These are phyloP conservation scores for Pyrenochaeta sp. DNA, from an alignment of 2,329 filamentous ascomycete genomes.

Conservation along the genomic window DNA sequence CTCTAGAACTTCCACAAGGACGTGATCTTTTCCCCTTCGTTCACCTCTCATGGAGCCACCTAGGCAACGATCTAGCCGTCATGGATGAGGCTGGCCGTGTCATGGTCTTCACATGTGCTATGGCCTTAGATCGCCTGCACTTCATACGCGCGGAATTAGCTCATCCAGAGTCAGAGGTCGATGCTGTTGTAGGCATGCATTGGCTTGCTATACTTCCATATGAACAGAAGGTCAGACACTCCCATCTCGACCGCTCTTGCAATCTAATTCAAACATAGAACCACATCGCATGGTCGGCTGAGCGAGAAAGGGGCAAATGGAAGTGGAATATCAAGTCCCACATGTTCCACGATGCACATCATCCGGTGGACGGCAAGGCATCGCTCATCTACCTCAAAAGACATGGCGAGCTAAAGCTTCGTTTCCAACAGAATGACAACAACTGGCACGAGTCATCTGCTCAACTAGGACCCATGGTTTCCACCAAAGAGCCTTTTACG, in stretches of 20 bases:
- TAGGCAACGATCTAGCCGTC: constrained; percentile 81
- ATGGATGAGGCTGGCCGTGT: constrained; percentile 82
- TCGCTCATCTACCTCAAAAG: constrained; percentile 80
- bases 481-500: constrained; percentile 60
- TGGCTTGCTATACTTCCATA: constrained; percentile 71
- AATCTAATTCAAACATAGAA: constrained; percentile 32
- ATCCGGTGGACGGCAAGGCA: constrained; percentile 75
- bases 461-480: constrained; percentile 77
- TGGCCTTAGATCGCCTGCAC: constrained; percentile 76
- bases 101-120: constrained; percentile 74
- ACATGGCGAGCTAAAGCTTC: constrained; percentile 75
- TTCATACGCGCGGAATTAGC: constrained; percentile 68
- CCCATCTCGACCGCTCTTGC: not conserved
- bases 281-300: constrained; percentile 51
- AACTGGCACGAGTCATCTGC: constrained; percentile 75
- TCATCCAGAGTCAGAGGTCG: constrained; percentile 78
- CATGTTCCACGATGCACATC: constrained; percentile 74
- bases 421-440: constrained; percentile 78
- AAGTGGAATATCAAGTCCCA: constrained; percentile 73
- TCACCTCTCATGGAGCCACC: constrained; percentile 83
- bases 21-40: constrained; percentile 72
- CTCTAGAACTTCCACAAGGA: constrained; percentile 69
- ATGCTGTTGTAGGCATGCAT: constrained; percentile 81
- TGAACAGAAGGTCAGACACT: constrained; percentile 44
- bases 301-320: constrained; percentile 62